Evolutionary conservation across 2,329 filamentous ascomycete species (phyloP).

Genomic region (Elsinoe australis): DNA sequence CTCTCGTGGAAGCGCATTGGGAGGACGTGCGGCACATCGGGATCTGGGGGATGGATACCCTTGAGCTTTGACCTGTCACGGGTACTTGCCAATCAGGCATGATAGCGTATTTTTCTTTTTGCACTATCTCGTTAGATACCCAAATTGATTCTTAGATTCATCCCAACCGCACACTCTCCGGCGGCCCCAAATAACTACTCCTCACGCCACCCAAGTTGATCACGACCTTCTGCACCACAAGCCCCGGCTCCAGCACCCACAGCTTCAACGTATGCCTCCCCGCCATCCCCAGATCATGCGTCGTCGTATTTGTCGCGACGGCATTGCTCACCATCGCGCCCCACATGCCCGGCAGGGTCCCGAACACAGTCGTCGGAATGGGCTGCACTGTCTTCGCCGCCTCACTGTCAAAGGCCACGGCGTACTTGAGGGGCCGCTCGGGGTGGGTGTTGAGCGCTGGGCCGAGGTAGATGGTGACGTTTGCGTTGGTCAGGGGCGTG

Average conservation of each 20-base stretch:
- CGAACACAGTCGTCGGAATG: slow-evolving; percentile 24
- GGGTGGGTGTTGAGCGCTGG: slow-evolving; percentile 27
- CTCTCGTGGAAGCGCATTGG: slow-evolving; percentile 28
- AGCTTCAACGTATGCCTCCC: slow-evolving; percentile 39
- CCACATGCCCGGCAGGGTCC: slow-evolving; percentile 41
- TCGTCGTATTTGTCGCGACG: slow-evolving; percentile 44
- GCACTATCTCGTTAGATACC: too few species aligned
- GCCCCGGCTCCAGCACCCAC: slow-evolving; percentile 41
- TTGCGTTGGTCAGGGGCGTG: slow-evolving; percentile 40
- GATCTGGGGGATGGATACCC: slow-evolving; percentile 39
- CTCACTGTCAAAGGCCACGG: slow-evolving; percentile 30
- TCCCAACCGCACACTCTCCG: slow-evolving; percentile 25
- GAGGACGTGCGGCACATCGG: slow-evolving; percentile 36
- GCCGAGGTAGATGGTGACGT: slow-evolving; percentile 25
- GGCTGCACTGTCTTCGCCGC: slow-evolving; percentile 24
- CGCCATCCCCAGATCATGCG: slow-evolving; percentile 28
- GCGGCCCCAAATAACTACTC: slow-evolving; percentile 31
- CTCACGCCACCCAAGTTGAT: slow-evolving; percentile 30
- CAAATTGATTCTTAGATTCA: too few species aligned
- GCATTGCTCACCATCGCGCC: slow-evolving; percentile 42
- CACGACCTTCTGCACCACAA: slow-evolving; percentile 35
- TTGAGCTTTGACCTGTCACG: slow-evolving; percentile 28
- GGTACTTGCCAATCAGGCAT: too few species aligned
- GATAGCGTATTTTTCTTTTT: too few species aligned
- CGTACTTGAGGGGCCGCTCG: slow-evolving; percentile 31